phyloP scores from a whole-genome alignment of 139 green algal species.

The Yamagishiella unicocca region DNA sequence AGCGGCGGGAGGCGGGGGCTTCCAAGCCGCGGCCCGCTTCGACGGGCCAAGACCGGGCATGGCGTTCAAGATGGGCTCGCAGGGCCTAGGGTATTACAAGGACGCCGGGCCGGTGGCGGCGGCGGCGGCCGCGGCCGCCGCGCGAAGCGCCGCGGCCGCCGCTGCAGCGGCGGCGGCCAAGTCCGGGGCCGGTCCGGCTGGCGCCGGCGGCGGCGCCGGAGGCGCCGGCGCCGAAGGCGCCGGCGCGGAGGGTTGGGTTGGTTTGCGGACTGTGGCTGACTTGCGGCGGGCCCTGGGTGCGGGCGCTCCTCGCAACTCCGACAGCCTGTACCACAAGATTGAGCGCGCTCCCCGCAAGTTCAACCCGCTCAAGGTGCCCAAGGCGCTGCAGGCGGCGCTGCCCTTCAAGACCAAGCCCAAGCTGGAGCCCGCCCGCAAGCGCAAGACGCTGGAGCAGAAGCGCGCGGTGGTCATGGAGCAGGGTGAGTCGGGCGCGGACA shows the following conservation, averaged over 20 bases:
- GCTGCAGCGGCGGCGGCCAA: background rate
- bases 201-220: background rate
- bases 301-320: slow-evolving; percentile 84
- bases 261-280: slow-evolving; percentile 91
- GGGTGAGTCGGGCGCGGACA: too few relatives aligned
- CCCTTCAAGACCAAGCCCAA: slow-evolving; percentile 98
- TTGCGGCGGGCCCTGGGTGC: slow-evolving; percentile 83
- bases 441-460: slow-evolving; percentile 87
- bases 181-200: background rate
- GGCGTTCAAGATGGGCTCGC: slow-evolving; percentile 77
- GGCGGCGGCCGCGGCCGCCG: background rate
- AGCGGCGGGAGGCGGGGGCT: slow-evolving; percentile 39
- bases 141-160: background rate
- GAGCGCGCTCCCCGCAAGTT: slow-evolving; percentile 88
- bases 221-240: background rate
- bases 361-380: slow-evolving; percentile 92
- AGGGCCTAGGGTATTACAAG: slow-evolving; percentile 89
- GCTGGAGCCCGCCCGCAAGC: slow-evolving; percentile 73
- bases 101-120: slow-evolving; percentile 60
- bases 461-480: slow-evolving; percentile 86
- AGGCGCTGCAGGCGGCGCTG: slow-evolving; percentile 86
- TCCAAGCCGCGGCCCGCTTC: slow-evolving; percentile 69
- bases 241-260: slow-evolving; percentile 45
- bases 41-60: slow-evolving; percentile 70
- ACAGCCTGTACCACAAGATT: slow-evolving; percentile 92